Conservation (phyloP, 768 basidiomycete species). For the Amanita fuliginea region DNA sequence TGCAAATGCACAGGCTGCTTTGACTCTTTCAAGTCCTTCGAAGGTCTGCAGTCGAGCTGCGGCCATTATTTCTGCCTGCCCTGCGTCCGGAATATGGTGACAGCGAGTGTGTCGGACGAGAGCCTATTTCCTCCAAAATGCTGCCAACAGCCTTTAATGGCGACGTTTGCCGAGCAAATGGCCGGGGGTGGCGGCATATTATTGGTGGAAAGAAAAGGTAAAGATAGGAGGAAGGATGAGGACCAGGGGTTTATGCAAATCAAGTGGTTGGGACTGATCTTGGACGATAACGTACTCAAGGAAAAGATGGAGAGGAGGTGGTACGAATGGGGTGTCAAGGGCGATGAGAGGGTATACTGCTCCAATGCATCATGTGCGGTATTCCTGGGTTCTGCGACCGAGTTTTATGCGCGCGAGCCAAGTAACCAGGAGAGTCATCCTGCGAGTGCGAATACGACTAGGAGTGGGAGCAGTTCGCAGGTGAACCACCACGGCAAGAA, state of each 20-base stretch:
- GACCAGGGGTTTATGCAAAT: background rate
- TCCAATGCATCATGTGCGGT: conserved; percentile 21
- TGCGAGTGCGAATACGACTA: background rate
- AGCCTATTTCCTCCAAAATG: conserved; percentile 41
- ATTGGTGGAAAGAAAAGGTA: too few species aligned
- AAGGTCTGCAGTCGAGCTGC: conserved; percentile 29
- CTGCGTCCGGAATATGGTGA: conserved; percentile 31
- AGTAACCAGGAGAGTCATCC: background rate
- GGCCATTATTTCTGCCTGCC: conserved; percentile 32
- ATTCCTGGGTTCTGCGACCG: conserved; percentile 2
- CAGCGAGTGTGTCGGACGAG: conserved; percentile 34
- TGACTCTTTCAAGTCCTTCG: conserved; percentile 16
- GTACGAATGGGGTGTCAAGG: background rate
- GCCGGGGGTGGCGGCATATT: background rate
- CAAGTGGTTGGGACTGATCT: background rate
- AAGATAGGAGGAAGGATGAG: background rate
- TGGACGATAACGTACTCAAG: background rate
- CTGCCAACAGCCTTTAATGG: conserved; percentile 17
- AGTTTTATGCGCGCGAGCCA: conserved; percentile 3
- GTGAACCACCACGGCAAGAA: background rate
- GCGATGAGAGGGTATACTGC: conserved; percentile 6
- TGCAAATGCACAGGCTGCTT: conserved; percentile 30
- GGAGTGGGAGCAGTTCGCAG: background rate
- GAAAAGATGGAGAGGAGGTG: background rate
- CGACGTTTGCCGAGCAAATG: background rate